Evolutionary conservation across 2,329 filamentous ascomycete species (phyloP).

Genomic region (Beauveria scarabaeidicola): DNA sequence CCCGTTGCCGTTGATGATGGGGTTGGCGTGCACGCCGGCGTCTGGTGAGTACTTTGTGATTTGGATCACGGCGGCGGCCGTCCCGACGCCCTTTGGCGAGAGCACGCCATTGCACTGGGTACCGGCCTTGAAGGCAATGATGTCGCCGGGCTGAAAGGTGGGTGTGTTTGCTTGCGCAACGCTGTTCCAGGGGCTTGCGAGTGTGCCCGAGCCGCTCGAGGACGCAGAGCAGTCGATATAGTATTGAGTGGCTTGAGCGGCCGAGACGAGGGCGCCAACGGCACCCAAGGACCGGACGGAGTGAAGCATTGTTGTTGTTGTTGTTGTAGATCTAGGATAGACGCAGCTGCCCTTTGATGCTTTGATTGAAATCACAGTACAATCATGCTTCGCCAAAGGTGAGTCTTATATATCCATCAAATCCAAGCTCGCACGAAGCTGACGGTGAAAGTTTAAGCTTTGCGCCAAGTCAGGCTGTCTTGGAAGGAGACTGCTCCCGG

Average conservation of each 20-base stretch:
- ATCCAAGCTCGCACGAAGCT: no score
- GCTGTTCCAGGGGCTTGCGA: constrained; percentile 14
- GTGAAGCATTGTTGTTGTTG: neutral
- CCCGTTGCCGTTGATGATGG: constrained; percentile 18
- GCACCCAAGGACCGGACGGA: neutral
- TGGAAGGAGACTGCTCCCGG: neutral
- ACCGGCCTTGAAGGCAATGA: constrained; percentile 15
- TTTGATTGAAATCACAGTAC: neutral
- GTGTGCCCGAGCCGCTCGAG: constrained; percentile 13
- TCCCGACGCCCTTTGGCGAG: constrained; percentile 17
- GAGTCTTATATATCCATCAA: neutral
- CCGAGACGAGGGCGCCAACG: neutral
- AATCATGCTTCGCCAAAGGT: neutral
- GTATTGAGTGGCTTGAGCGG: constrained; percentile 7
- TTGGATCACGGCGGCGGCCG: constrained; percentile 10
- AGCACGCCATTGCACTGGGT: constrained; percentile 15
- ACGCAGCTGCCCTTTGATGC: neutral
- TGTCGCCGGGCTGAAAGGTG: constrained; percentile 15
- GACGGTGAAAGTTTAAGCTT: no score
- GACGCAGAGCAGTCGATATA: constrained; percentile 17
- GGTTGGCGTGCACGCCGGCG: neutral
- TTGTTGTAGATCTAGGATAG: neutral
- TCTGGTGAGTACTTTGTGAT: constrained; percentile 15
- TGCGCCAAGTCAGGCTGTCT: no score
- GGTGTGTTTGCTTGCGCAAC: constrained; percentile 15